Conservation (phyloP, 352 stramenopile species). For the Globisporangium alternatum region DNA sequence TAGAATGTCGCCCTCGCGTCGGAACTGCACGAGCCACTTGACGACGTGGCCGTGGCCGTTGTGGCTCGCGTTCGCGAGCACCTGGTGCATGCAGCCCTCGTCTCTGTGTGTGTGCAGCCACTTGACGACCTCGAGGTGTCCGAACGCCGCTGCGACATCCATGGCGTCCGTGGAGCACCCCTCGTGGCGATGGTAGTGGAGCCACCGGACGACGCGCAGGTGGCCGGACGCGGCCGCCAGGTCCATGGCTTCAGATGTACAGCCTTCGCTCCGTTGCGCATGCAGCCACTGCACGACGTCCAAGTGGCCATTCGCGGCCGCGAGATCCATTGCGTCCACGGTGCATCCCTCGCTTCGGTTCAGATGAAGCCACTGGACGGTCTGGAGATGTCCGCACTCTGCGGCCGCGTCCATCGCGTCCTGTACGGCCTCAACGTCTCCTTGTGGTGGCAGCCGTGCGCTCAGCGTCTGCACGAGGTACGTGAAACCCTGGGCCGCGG, state of each 20-base stretch:
- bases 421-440: conserved; percentile 17
- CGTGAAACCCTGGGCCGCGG: conserved; percentile 41
- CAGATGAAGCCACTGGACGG: conserved; percentile 29
- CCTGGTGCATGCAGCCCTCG: conserved; percentile 62
- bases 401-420: conserved; percentile 28
- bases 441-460: conserved; percentile 12
- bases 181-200: conserved; percentile 26
- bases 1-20: conserved; percentile 24
- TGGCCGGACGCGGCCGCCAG: conserved; percentile 22
- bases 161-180: conserved; percentile 40
- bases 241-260: conserved; percentile 23
- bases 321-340: conserved; percentile 29
- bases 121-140: conserved; percentile 30
- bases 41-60: conserved; percentile 44
- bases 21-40: conserved; percentile 48
- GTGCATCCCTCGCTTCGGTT: conserved; percentile 26
- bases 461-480: conserved; percentile 48
- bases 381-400: conserved; percentile 18
- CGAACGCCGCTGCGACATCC: conserved; percentile 29
- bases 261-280: conserved; percentile 21
- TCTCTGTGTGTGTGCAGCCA: conserved; percentile 30
- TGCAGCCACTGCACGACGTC: conserved; percentile 33
- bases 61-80: conserved; percentile 52
- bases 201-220: conserved; percentile 24
- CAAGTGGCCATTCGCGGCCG: conserved; percentile 24